Percentiles rank a stretch among this genome's conserved stretches.
These are phyloP conservation scores for Quercus lobata DNA, from an alignment of 331 rosid species.

Conservation along the genomic window DNA sequence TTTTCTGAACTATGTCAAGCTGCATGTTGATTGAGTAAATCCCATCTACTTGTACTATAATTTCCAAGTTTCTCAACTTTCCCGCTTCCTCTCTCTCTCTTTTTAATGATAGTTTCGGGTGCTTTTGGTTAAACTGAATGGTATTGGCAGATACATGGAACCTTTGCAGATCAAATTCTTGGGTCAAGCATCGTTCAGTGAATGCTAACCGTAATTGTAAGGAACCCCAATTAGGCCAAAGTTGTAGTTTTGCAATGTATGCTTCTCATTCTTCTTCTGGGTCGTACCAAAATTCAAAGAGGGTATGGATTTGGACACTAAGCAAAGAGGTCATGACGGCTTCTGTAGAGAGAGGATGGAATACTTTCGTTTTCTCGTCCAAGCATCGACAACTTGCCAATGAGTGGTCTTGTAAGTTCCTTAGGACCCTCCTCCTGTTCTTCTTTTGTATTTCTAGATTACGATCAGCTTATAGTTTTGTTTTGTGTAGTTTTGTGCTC, in stretches of 20 bases:
- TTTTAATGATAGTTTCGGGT: not conserved
- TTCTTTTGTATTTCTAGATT: not conserved
- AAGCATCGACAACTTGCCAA: constrained; percentile 46
- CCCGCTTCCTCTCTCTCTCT: not conserved
- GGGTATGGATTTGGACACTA: constrained; percentile 82
- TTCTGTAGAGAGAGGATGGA: constrained; percentile 90
- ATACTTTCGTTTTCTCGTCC: constrained; percentile 63
- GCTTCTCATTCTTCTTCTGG: constrained; percentile 24
- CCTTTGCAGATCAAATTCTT: constrained; percentile 25
- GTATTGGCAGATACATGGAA: constrained; percentile 27
- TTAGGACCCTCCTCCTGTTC: not conserved
- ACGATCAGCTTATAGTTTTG: not conserved
- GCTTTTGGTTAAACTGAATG: not conserved
- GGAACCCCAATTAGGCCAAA: constrained; percentile 18
- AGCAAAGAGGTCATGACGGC: constrained; percentile 73
- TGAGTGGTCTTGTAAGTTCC: constrained; percentile 77
- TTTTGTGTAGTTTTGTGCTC: not conserved
- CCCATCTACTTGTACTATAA: not conserved
- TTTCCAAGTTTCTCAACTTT: not conserved
- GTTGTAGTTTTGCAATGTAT: constrained; percentile 24
- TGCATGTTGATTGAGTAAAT: not conserved
- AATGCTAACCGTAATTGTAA: not conserved
- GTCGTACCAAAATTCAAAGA: constrained; percentile 39
- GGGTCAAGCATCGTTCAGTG: constrained; percentile 3
- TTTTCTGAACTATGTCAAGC: not conserved